phyloP scores from a whole-genome alignment of 2,329 filamentous ascomycete genomes.

The Blastomyces gilchristii region DNA sequence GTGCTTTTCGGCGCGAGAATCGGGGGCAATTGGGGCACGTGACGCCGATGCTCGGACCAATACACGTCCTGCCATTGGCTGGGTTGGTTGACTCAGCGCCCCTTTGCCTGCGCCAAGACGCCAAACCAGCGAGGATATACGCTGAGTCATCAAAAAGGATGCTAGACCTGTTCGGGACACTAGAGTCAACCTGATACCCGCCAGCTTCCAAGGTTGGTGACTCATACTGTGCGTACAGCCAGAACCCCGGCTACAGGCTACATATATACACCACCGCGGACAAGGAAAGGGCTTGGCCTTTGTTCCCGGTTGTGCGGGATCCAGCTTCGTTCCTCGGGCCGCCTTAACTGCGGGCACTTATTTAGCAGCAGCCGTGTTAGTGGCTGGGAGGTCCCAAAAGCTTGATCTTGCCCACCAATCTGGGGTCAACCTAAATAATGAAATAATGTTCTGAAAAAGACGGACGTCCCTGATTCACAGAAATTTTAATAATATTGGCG shows the following conservation, averaged over 20 bases:
- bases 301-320: too few species aligned
- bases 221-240: too few species aligned
- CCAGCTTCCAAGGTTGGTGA: too few species aligned
- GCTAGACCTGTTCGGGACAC: background rate
- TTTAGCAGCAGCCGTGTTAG: background rate
- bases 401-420: background rate
- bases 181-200: background rate
- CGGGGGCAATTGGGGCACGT: background rate
- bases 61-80: background rate
- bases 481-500: too few species aligned
- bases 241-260: background rate
- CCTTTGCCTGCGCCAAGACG: background rate
- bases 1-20: background rate
- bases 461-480: background rate
- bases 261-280: too few species aligned
- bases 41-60: conserved; percentile 1
- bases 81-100: background rate
- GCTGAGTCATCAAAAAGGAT: background rate
- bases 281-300: too few species aligned
- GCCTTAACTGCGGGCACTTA: background rate
- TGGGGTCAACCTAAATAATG: too few species aligned
- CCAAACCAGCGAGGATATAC: background rate
- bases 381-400: background rate
- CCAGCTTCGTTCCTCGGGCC: background rate
- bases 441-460: too few species aligned